Evolutionary conservation across 1,139 yeast species (phyloP).

Genomic region (Spathaspora sp.): DNA sequence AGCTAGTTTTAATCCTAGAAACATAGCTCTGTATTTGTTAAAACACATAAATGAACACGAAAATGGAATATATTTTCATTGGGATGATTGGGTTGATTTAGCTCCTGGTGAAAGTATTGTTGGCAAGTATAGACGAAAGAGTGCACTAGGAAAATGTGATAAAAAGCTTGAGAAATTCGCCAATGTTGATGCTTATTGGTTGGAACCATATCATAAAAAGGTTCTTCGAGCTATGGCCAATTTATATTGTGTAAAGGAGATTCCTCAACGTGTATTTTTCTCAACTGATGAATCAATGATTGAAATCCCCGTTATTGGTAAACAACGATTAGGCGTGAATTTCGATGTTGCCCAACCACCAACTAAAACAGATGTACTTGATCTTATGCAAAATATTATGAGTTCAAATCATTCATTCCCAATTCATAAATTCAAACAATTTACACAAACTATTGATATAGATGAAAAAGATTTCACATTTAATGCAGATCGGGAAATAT

Average conservation of each 20-base stretch:
- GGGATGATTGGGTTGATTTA: slow-evolving; percentile 47
- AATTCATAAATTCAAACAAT: slow-evolving; percentile 12
- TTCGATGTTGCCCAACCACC: background rate
- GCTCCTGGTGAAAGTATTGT: slow-evolving; percentile 25
- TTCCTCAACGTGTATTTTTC: slow-evolving; percentile 29
- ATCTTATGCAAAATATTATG: slow-evolving; percentile 14
- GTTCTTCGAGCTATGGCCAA: slow-evolving; percentile 36
- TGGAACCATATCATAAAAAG: slow-evolving; percentile 36
- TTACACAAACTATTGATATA: slow-evolving; percentile 18
- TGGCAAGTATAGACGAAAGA: slow-evolving; percentile 16
- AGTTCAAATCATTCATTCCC: slow-evolving; percentile 8
- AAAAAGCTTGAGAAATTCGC: slow-evolving; percentile 22
- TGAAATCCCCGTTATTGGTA: slow-evolving; percentile 31
- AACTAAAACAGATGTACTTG: slow-evolving; percentile 11
- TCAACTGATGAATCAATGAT: slow-evolving; percentile 27
- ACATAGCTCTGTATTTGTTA: slow-evolving; percentile 22
- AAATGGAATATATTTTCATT: slow-evolving; percentile 34
- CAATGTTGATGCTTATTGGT: slow-evolving; percentile 33
- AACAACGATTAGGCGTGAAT: slow-evolving; percentile 23
- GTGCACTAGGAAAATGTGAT: slow-evolving; percentile 25
- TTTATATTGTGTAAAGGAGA: slow-evolving; percentile 32
- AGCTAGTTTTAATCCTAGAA: slow-evolving; percentile 30
- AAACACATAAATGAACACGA: slow-evolving; percentile 14
- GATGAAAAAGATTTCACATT: slow-evolving; percentile 31
- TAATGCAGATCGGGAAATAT: slow-evolving; percentile 31